Base-by-base conservation (phyloP, 805 yeast genomes). In the Candida nemodendra region DNA sequence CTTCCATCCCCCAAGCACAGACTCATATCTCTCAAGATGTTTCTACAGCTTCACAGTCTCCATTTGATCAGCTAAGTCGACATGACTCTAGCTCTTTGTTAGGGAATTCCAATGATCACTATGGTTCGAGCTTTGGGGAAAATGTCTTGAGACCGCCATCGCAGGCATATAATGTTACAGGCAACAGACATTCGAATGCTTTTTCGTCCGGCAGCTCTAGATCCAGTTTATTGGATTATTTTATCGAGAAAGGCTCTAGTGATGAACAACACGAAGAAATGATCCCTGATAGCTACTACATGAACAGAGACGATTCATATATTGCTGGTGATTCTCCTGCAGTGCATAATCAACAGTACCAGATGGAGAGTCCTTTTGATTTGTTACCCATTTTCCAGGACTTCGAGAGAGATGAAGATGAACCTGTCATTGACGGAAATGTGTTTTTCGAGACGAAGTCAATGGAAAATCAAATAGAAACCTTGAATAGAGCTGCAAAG, bases 381-480 rank as follows among this genome's bases (percentile, higher is more conserved):
- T 16, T 24, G 16, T 6, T 36, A 18, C 47, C 49, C 3, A 30
- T 45, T 30, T 56, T 54, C 35, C 58, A 55, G 37, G 19, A 32
- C 7, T 57, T 58, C 28, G 48, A 49, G 34, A 47, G 63, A 31
- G 63, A 58, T 34, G 22, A 27, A 8, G 63, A 58, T 39, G 63
- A 58, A 39, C 61, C 62, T 7, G 53, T 45, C 24, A 34, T 56
- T n/a, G 46, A 41, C 25, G 38, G 36, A n/a, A 38, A 38, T 33
- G 42, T 28, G 13, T 31, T 36, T 18, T 47, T 49, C 36, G 41
- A 39, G 4, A 30, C 41, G 17, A 39, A 47, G 16, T 15, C 35
- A 7, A 30, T 34, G 15, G 44, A 41, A 18, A 42, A 45, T 26
- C 51, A 33, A 18, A 41, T 42, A 6, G 44, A 45, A 30, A 30